These are phyloP conservation scores for Vanilla planifolia DNA, from an alignment of 106 monocot species.

Conservation along the genomic window DNA sequence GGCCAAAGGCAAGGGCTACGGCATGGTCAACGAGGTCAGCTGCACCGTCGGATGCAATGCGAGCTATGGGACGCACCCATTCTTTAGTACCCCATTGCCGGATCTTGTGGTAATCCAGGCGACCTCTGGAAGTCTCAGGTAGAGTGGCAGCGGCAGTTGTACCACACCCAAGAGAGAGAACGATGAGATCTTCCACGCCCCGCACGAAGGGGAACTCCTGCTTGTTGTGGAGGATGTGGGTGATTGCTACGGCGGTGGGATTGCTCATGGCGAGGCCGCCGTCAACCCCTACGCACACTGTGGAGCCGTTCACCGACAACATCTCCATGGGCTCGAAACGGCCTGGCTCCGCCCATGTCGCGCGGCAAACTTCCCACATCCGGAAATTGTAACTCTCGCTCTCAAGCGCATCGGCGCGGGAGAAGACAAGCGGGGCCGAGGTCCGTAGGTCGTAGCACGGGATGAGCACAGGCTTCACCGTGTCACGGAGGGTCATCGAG, in stretches of 20 bases:
- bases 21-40: slow-evolving; percentile 43
- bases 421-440: slow-evolving; percentile 69
- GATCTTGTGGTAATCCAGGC: background rate
- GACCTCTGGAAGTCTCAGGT: slow-evolving; percentile 4
- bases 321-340: slow-evolving; percentile 5
- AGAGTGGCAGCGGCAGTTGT: background rate
- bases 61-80: slow-evolving; percentile 4
- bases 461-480: slow-evolving; percentile 55
- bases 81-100: slow-evolving; percentile 16
- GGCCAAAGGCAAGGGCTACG: slow-evolving; percentile 38
- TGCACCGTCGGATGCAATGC: slow-evolving; percentile 3
- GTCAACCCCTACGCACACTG: slow-evolving; percentile 23
- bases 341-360: slow-evolving; percentile 26
- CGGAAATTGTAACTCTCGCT: slow-evolving; percentile 50
- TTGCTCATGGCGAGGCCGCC: slow-evolving; percentile 52
- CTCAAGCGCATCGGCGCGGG: slow-evolving; percentile 75
- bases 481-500: slow-evolving; percentile 47
- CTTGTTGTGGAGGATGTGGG: slow-evolving; percentile 78
- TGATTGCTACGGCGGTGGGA: slow-evolving; percentile 61
- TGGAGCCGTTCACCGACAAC: slow-evolving; percentile 34
- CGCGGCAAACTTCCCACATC: slow-evolving; percentile 56
- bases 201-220: slow-evolving; percentile 59
- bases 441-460: slow-evolving; percentile 71
- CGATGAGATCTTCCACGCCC: slow-evolving; percentile 52
- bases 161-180: slow-evolving; percentile 55